A percentile compares a stretch with the other conserved stretches of the same genome.
These are phyloP conservation scores for Oenanthe javanica DNA, from an alignment of 140 eudicot genomes.

Conservation along the genomic window DNA sequence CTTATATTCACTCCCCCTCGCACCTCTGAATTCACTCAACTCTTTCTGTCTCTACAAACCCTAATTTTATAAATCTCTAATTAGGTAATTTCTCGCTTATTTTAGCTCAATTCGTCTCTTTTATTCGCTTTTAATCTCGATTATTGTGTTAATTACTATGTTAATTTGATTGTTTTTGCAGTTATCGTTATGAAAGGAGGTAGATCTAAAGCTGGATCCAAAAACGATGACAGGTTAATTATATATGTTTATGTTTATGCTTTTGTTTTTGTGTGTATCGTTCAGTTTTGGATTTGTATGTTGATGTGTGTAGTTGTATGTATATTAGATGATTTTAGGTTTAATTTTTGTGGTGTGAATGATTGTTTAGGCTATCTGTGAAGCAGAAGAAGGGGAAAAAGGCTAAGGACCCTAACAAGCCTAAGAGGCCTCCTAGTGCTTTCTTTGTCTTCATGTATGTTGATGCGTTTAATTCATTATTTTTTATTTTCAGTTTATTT, in stretches of 20 bases:
- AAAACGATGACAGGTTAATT: slow-evolving; percentile 22
- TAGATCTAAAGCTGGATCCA: slow-evolving; percentile 42
- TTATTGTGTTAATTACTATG: background rate
- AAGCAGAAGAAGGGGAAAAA: slow-evolving; percentile 47
- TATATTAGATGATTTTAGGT: background rate
- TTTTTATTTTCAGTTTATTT: background rate
- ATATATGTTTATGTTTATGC: too few species aligned
- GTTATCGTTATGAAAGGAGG: slow-evolving; percentile 51
- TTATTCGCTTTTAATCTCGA: background rate
- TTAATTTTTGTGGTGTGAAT: background rate
- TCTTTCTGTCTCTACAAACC: background rate
- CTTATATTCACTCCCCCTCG: background rate
- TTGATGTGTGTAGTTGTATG: background rate
- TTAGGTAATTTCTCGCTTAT: background rate
- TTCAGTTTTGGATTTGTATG: background rate
- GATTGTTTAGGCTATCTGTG: slow-evolving; percentile 50
- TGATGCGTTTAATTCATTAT: background rate
- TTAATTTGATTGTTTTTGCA: slow-evolving; percentile 4
- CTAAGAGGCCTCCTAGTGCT: slow-evolving; percentile 92
- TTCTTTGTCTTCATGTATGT: slow-evolving; percentile 78
- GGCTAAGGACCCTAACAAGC: slow-evolving; percentile 88
- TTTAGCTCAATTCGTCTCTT: background rate
- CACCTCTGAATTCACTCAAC: background rate
- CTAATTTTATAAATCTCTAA: background rate
- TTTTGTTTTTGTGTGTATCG: background rate